phyloP scores from a whole-genome alignment of 2,329 filamentous ascomycete genomes.

The Pseudogymnoascus sp. region DNA sequence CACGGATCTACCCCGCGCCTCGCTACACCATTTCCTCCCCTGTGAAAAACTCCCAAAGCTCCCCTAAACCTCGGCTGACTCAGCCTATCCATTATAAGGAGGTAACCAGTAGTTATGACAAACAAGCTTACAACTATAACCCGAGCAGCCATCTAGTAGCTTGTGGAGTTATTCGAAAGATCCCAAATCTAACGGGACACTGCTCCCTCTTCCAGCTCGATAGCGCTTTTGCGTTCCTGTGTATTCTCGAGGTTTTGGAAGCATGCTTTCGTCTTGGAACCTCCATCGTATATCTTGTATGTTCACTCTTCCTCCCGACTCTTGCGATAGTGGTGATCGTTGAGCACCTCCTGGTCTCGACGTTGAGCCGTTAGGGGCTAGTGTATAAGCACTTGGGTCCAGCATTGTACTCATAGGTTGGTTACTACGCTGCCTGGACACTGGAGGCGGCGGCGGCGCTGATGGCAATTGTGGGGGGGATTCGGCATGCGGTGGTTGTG shows the following conservation, averaged over 20 bases:
- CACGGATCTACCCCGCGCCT: conserved; percentile 9
- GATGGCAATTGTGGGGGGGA: conserved; percentile 32
- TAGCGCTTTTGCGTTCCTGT: conserved; percentile 67
- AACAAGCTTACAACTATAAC: conserved; percentile 7
- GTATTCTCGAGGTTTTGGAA: conserved; percentile 82
- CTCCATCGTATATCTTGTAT: conserved; percentile 77
- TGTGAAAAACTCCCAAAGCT: not conserved
- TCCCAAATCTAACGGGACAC: conserved; percentile 78
- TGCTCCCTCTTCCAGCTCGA: conserved; percentile 83
- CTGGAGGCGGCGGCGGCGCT: conserved; percentile 36
- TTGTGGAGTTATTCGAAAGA: conserved; percentile 28
- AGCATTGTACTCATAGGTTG: conserved; percentile 52
- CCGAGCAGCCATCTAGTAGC: not conserved
- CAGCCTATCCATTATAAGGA: conserved; percentile 4
- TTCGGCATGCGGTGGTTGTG: conserved; percentile 28
- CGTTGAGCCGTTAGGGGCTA: conserved; percentile 49
- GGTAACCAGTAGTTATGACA: conserved; percentile 9
- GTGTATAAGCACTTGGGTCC: conserved; percentile 68
- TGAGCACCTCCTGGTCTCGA: conserved; percentile 17
- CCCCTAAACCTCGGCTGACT: conserved; percentile 6
- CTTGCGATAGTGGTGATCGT: conserved; percentile 21
- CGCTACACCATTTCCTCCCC: conserved; percentile 2
- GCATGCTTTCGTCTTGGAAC: conserved; percentile 71
- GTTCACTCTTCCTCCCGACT: conserved; percentile 36
- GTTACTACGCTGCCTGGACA: conserved; percentile 30